Conservation (phyloP, 805 yeast genomes). For the Torulaspora quercuum region DNA sequence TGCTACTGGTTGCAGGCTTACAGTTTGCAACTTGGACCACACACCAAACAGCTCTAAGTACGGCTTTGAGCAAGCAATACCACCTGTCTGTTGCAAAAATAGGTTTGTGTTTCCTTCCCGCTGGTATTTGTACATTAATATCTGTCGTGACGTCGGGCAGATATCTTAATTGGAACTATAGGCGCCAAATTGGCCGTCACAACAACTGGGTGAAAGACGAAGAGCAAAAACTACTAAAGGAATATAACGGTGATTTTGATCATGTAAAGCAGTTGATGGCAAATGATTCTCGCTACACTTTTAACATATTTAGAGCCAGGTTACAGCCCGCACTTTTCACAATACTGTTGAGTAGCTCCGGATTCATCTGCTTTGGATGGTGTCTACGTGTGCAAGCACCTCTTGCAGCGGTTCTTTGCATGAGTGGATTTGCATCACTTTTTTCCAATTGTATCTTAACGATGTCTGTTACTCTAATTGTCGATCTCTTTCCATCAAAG, state of each 20-base stretch:
- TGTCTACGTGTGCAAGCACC: slow-evolving; percentile 49
- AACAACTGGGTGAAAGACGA: slow-evolving; percentile 24
- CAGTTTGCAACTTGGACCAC: slow-evolving; percentile 70
- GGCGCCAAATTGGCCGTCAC: slow-evolving; percentile 22
- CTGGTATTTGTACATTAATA: slow-evolving; percentile 61
- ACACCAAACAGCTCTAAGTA: slow-evolving; percentile 61
- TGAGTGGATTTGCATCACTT: slow-evolving; percentile 54
- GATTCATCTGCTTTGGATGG: slow-evolving; percentile 67
- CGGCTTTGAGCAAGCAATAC: slow-evolving; percentile 49
- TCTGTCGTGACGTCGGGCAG: slow-evolving; percentile 62
- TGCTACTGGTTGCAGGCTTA: slow-evolving; percentile 56
- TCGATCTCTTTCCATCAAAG: slow-evolving; percentile 69
- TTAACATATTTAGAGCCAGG: slow-evolving; percentile 56
- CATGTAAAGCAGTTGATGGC: slow-evolving; percentile 23
- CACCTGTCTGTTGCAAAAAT: slow-evolving; percentile 51
- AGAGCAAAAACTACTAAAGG: slow-evolving; percentile 18
- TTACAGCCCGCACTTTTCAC: slow-evolving; percentile 47
- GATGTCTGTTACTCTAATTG: slow-evolving; percentile 59
- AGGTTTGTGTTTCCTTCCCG: slow-evolving; percentile 71
- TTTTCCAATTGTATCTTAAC: slow-evolving; percentile 58
- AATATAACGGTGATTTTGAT: slow-evolving; percentile 19
- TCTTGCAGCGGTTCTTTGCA: slow-evolving; percentile 54
- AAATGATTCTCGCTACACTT: slow-evolving; percentile 37
- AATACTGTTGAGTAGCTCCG: slow-evolving; percentile 38
- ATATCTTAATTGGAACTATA: slow-evolving; percentile 47